Evolutionary conservation across 1,139 yeast species (phyloP).

Genomic region (Taiozyma sp.): DNA sequence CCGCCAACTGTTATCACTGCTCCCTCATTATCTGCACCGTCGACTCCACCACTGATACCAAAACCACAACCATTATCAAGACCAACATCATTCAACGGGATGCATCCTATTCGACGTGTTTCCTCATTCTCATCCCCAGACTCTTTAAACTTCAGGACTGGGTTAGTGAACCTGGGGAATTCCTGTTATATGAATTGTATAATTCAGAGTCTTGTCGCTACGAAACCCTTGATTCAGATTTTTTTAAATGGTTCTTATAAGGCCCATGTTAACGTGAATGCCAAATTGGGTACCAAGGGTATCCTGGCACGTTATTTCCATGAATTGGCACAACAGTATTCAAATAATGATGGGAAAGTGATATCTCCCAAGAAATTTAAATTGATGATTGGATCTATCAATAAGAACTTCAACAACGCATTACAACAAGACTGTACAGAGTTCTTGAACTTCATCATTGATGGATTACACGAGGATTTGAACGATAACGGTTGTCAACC

Average conservation of each 20-base stretch:
- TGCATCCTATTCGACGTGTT: neutral
- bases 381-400: constrained; percentile 57
- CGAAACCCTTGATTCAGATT: constrained; percentile 39
- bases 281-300: constrained; percentile 81
- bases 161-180: constrained; percentile 79
- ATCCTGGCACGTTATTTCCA: constrained; percentile 72
- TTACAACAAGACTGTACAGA: constrained; percentile 96
- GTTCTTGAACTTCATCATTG: constrained; percentile 76
- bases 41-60: neutral
- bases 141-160: constrained; percentile 35
- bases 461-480: constrained; percentile 84
- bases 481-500: constrained; percentile 59
- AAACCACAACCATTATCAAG: neutral
- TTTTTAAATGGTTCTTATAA: constrained; percentile 56
- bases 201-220: constrained; percentile 70
- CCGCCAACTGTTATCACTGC: neutral
- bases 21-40: neutral
- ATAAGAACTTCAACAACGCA: constrained; percentile 65
- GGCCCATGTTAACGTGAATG: constrained; percentile 67
- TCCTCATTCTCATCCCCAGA: neutral
- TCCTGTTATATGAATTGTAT: constrained; percentile 94
- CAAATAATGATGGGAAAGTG: constrained; percentile 40
- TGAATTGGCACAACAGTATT: constrained; percentile 55
- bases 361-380: constrained; percentile 57
- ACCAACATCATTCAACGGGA: neutral